Evolutionary conservation across 768 basidiomycete genomes (phyloP).

Genomic region (Amanita thiersii): DNA sequence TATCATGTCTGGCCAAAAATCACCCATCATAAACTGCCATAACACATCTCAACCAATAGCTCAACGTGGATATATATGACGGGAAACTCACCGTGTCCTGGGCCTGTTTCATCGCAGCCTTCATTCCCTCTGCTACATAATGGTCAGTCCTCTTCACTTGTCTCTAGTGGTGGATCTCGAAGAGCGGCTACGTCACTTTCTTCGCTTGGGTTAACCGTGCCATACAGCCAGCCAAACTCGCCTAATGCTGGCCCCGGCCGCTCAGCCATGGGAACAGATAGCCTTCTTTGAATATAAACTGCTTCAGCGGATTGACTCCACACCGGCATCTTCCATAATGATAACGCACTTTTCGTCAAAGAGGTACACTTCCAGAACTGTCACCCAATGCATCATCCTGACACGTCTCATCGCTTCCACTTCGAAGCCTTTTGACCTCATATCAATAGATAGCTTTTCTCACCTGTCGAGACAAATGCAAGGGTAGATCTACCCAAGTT

Average conservation of each 20-base stretch:
- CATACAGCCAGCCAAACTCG: constrained; percentile 37
- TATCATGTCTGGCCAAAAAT: constrained; percentile 66
- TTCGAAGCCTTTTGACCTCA: constrained; percentile 19
- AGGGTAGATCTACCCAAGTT: constrained; percentile 15
- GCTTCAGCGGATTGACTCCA: constrained; percentile 29
- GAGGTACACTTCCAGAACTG: constrained; percentile 39
- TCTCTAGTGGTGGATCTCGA: constrained; percentile 29
- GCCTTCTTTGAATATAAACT: constrained; percentile 23
- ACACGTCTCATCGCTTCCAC: constrained; percentile 43
- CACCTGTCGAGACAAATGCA: constrained; percentile 46
- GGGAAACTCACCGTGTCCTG: constrained; percentile 20
- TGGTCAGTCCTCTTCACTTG: constrained; percentile 24
- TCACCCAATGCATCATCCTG: constrained; percentile 27
- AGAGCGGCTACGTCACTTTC: constrained; percentile 25
- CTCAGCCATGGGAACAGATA: constrained; percentile 21
- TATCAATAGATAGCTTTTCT: constrained; percentile 5
- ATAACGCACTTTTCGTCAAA: constrained; percentile 46
- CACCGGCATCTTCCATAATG: constrained; percentile 58
- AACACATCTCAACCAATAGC: neutral
- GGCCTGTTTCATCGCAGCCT: constrained; percentile 16
- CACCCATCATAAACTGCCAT: constrained; percentile 49
- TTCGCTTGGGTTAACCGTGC: constrained; percentile 23
- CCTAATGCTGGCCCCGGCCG: constrained; percentile 49
- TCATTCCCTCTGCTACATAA: constrained; percentile 17
- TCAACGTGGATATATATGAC: neutral